These are phyloP conservation scores for Hyphodiscus hymeniophilus DNA, from an alignment of 495 filamentous ascomycete genomes.

Conservation along the genomic window DNA sequence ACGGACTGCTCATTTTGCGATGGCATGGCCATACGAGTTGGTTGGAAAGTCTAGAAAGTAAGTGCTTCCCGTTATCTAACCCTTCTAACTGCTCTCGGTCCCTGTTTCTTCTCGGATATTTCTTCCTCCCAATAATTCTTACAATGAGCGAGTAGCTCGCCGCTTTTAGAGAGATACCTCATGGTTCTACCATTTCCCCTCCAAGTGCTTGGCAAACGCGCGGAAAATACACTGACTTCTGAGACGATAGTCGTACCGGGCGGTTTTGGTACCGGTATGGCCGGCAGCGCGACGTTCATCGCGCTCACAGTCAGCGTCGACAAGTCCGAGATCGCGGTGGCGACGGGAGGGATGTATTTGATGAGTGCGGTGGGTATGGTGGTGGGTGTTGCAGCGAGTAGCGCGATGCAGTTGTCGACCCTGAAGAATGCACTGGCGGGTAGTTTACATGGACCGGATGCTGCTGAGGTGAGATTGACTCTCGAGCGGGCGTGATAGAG, in stretches of 20 bases:
- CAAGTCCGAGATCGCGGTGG: slow-evolving; percentile 44
- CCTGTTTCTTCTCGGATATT: too few species aligned
- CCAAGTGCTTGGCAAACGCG: too few species aligned
- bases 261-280: slow-evolving; percentile 47
- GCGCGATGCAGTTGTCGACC: slow-evolving; percentile 27
- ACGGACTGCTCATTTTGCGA: slow-evolving; percentile 44
- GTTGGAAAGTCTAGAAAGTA: slow-evolving; percentile 55
- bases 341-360: slow-evolving; percentile 45
- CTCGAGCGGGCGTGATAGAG: too few species aligned
- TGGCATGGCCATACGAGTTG: slow-evolving; percentile 56
- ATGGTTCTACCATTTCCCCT: too few species aligned
- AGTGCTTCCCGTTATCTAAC: too few species aligned
- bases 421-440: neutral
- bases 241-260: slow-evolving; percentile 53
- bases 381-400: slow-evolving; percentile 41
- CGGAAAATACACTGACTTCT: too few species aligned
- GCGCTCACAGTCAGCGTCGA: slow-evolving; percentile 45
- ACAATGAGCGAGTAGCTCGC: too few species aligned
- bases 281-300: slow-evolving; percentile 44
- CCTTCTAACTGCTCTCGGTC: too few species aligned
- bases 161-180: too few species aligned
- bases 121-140: too few species aligned
- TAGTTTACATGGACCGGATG: neutral
- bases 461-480: neutral
- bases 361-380: slow-evolving; percentile 41